phyloP scores from a whole-genome alignment of 495 filamentous ascomycete species.

The Rostrohypoxylon terebratum region DNA sequence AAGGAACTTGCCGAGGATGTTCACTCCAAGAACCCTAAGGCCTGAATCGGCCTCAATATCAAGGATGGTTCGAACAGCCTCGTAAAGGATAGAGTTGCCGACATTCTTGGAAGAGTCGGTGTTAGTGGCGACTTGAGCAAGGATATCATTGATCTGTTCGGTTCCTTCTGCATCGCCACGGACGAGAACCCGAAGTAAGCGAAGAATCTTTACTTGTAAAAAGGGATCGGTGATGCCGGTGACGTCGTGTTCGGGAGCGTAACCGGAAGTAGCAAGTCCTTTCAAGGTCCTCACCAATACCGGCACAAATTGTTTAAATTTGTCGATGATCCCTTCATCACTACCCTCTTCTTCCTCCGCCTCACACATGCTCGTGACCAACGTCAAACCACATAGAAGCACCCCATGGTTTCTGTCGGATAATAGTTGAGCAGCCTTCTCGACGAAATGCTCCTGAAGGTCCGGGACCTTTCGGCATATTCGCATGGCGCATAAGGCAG shows the following conservation, averaged over 20 bases:
- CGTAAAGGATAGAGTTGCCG: conserved; percentile 96
- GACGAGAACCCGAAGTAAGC: conserved; percentile 83
- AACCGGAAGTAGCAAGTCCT: conserved; percentile 90
- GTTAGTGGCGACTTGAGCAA: conserved; percentile 98
- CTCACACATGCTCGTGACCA: conserved; percentile 93
- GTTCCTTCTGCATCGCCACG: conserved; percentile 89
- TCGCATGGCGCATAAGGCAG: conserved; percentile 99
- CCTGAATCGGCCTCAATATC: conserved; percentile 98
- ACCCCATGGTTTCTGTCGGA: conserved; percentile 95
- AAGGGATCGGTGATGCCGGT: conserved; percentile 99
- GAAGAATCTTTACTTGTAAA: conserved; percentile 94
- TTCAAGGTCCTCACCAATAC: conserved; percentile 91
- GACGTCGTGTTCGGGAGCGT: conserved; percentile 97
- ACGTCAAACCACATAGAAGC: conserved; percentile 87
- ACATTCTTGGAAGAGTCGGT: conserved; percentile 99
- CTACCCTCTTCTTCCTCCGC: conserved; percentile 90
- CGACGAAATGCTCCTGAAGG: conserved; percentile 94
- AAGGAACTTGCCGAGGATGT: conserved; percentile 97
- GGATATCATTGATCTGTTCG: conserved; percentile 97
- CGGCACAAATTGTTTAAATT: conserved; percentile 83
- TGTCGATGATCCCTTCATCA: conserved; percentile 86
- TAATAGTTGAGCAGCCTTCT: conserved; percentile 89
- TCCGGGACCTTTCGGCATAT: conserved; percentile 98
- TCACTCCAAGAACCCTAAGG: conserved; percentile 91
- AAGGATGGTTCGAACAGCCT: conserved; percentile 95